Evolutionary conservation across 345 rosid species (phyloP).

Genomic region (Populus tremula): DNA sequence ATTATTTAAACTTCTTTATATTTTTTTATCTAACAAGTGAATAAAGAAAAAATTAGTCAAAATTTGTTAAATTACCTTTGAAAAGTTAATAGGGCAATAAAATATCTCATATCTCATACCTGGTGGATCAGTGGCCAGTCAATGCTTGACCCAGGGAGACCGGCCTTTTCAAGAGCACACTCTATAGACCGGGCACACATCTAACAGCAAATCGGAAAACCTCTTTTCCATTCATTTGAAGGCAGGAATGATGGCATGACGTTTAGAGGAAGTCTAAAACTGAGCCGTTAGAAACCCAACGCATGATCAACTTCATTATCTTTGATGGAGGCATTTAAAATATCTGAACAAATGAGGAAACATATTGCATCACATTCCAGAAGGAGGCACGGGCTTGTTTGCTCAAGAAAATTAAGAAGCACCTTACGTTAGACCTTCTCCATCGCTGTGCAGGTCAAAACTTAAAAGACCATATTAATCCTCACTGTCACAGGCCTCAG

Average conservation of each 20-base stretch:
- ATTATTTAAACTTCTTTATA: too few relatives aligned
- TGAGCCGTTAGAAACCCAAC: conserved; percentile 62
- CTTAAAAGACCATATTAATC: conserved; percentile 81
- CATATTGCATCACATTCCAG: conserved; percentile 5
- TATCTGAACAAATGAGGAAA: conserved; percentile 47
- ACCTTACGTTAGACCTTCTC: conserved; percentile 68
- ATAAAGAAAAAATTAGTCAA: too few relatives aligned
- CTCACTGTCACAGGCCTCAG: conserved; percentile 76
- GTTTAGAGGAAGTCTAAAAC: conserved; percentile 48
- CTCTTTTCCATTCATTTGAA: conserved; percentile 91
- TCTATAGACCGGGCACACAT: conserved; percentile 85
- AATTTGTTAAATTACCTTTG: too few relatives aligned
- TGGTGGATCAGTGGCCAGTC: conserved; percentile 97
- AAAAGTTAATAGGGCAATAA: background rate
- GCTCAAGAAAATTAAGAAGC: conserved; percentile 2
- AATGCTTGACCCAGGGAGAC: conserved; percentile 59
- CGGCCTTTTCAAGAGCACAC: conserved; percentile 71
- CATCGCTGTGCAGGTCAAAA: conserved; percentile 84
- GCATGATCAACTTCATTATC: conserved; percentile 42
- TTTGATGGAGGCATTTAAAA: conserved; percentile 53
- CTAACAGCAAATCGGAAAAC: conserved; percentile 87
- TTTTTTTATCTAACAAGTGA: too few relatives aligned
- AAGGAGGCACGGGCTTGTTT: conserved; percentile 8
- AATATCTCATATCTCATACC: conserved; percentile 33
- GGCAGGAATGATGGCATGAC: conserved; percentile 49